Evolutionary conservation across 2,329 filamentous ascomycete genomes (phyloP).

Genomic region (Claviceps maximensis): DNA sequence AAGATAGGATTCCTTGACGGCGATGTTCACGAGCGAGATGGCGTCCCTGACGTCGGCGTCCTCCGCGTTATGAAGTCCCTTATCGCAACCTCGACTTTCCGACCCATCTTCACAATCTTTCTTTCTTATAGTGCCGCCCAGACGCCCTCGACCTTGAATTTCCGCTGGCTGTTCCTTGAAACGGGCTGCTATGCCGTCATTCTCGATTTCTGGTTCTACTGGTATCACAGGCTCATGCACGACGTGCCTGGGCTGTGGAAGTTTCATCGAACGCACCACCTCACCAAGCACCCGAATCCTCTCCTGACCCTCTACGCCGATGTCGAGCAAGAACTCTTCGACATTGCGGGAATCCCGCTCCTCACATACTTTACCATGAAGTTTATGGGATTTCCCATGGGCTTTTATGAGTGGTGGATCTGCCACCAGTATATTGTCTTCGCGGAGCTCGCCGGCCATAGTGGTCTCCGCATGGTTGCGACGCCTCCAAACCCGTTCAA

Average conservation of each 20-base stretch:
- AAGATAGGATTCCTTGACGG: slow-evolving; percentile 4
- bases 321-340: slow-evolving; percentile 5
- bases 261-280: slow-evolving; percentile 6
- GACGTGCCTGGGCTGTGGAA: slow-evolving; percentile 4
- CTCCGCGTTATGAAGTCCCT: slow-evolving; percentile 2
- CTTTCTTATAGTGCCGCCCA: not conserved
- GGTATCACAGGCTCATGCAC: slow-evolving; percentile 7
- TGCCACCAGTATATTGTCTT: slow-evolving; percentile 6
- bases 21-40: slow-evolving; percentile 6
- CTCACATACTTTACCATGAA: slow-evolving; percentile 6
- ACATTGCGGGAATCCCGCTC: slow-evolving; percentile 4
- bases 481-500: slow-evolving; percentile 5
- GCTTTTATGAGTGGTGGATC: slow-evolving; percentile 7
- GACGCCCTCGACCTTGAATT: slow-evolving; percentile 2
- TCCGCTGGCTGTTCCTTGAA: not conserved
- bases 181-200: slow-evolving; percentile 1
- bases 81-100: slow-evolving; percentile 1
- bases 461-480: slow-evolving; percentile 1
- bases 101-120: slow-evolving; percentile 4
- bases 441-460: slow-evolving; percentile 5
- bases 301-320: slow-evolving; percentile 5
- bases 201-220: slow-evolving; percentile 7
- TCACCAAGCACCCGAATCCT: slow-evolving; percentile 6
- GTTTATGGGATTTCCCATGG: slow-evolving; percentile 4
- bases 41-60: slow-evolving; percentile 4